A percentile compares a stretch with the other conserved stretches of the same genome.
phyloP scores from a whole-genome alignment of 768 basidiomycete species.

The Hydnomerulius pinastri region DNA sequence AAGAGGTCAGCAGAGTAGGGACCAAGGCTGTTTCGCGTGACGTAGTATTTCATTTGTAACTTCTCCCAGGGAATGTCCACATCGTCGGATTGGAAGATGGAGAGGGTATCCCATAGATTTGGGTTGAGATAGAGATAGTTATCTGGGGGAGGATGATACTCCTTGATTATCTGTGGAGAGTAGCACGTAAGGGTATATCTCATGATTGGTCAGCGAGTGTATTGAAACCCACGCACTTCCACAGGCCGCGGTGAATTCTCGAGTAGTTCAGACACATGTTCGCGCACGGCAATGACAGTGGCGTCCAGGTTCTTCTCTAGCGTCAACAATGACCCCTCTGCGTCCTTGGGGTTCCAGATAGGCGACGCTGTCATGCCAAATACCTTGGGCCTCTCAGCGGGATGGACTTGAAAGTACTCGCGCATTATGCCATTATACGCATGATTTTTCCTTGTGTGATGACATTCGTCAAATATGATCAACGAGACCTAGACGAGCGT shows the following conservation, averaged over 20 bases:
- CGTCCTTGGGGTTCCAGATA: slow-evolving; percentile 77
- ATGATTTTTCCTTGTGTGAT: slow-evolving; percentile 57
- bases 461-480: slow-evolving; percentile 59
- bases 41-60: slow-evolving; percentile 61
- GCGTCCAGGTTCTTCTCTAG: slow-evolving; percentile 75
- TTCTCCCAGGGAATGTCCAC: slow-evolving; percentile 57
- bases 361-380: slow-evolving; percentile 95
- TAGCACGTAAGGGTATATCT: slow-evolving; percentile 2
- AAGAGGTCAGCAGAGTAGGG: slow-evolving; percentile 76
- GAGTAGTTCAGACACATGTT: slow-evolving; percentile 65
- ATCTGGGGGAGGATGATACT: slow-evolving; percentile 54
- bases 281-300: slow-evolving; percentile 72
- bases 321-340: slow-evolving; percentile 57
- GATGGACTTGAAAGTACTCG: slow-evolving; percentile 51
- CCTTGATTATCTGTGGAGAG: slow-evolving; percentile 54
- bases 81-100: slow-evolving; percentile 36
- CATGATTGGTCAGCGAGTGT: neutral
- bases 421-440: slow-evolving; percentile 61
- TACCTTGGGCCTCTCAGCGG: slow-evolving; percentile 65
- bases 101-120: slow-evolving; percentile 54
- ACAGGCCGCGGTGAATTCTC: slow-evolving; percentile 61
- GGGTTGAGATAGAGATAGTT: slow-evolving; percentile 59
- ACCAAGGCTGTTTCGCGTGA: slow-evolving; percentile 64
- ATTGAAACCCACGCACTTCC: slow-evolving; percentile 50
- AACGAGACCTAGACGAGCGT: slow-evolving; percentile 46